Percentiles rank a stretch among this genome's conserved stretches.
phyloP scores from a whole-genome alignment of 805 yeast species.

The Ogataea parapolymorpha region DNA sequence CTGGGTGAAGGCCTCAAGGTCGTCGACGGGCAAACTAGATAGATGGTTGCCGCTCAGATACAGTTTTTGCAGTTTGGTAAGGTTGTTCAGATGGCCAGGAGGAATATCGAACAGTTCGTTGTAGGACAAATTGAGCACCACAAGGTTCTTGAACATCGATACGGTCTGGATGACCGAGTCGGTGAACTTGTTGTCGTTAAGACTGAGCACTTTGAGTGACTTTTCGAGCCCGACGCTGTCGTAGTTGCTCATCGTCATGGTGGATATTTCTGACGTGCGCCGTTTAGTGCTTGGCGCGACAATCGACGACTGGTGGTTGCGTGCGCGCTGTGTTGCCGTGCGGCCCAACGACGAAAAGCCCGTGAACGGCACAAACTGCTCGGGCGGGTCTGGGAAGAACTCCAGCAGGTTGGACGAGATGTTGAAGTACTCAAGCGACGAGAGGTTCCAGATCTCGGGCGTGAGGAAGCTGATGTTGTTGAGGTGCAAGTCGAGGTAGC shows the following conservation, averaged over 20 bases:
- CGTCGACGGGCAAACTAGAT: slow-evolving; percentile 80
- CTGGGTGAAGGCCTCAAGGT: slow-evolving; percentile 57
- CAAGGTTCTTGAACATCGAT: slow-evolving; percentile 54
- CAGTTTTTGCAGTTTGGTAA: slow-evolving; percentile 57
- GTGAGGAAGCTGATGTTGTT: slow-evolving; percentile 75
- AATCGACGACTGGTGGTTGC: not conserved
- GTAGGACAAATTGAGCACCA: slow-evolving; percentile 71
- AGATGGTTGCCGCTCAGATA: slow-evolving; percentile 82
- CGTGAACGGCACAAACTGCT: slow-evolving; percentile 16
- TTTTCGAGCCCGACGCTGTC: slow-evolving; percentile 19
- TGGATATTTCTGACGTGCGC: slow-evolving; percentile 16
- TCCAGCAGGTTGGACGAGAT: slow-evolving; percentile 70
- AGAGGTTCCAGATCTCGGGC: slow-evolving; percentile 61
- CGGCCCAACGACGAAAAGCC: slow-evolving; percentile 10
- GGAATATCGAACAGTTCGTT: slow-evolving; percentile 85
- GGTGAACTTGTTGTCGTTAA: slow-evolving; percentile 80
- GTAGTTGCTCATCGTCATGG: slow-evolving; percentile 2
- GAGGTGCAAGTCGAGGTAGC: slow-evolving; percentile 73
- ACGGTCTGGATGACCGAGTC: slow-evolving; percentile 75
- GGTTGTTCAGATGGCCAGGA: slow-evolving; percentile 57
- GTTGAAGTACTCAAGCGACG: slow-evolving; percentile 56
- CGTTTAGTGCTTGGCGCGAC: slow-evolving; percentile 5
- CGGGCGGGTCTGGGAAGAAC: slow-evolving; percentile 53
- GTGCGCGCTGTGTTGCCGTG: slow-evolving; percentile 2
- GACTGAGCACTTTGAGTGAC: slow-evolving; percentile 50